Percentiles rank a stretch among this genome's conserved stretches.
These are phyloP conservation scores for Aspergillus fijiensis DNA, from an alignment of 2,329 filamentous ascomycete genomes.

Conservation along the genomic window DNA sequence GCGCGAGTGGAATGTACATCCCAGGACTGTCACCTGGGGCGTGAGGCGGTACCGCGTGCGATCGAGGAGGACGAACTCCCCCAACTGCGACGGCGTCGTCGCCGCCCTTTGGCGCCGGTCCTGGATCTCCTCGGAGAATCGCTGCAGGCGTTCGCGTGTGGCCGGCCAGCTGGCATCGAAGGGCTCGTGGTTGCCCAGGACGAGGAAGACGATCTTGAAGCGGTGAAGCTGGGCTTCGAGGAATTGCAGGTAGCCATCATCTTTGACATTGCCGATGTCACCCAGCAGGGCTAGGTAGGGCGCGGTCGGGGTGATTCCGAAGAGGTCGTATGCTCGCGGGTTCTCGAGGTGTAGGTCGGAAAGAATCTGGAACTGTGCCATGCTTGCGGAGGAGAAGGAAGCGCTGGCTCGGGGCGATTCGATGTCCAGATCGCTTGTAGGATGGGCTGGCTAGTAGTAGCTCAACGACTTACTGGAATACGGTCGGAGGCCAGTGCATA, in stretches of 20 bases:
- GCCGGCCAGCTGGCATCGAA: slow-evolving; percentile 40
- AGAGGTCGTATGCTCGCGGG: slow-evolving; percentile 52
- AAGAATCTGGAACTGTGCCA: slow-evolving; percentile 47
- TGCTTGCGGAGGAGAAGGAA: slow-evolving; percentile 5
- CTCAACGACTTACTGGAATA: too few relatives aligned
- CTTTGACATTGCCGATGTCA: slow-evolving; percentile 54
- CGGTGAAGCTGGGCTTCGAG: slow-evolving; percentile 49
- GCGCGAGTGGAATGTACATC: slow-evolving; percentile 53
- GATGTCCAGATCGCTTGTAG: not conserved
- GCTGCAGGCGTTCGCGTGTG: slow-evolving; percentile 20
- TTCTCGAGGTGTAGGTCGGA: slow-evolving; percentile 60
- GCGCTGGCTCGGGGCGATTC: not conserved
- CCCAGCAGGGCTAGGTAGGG: slow-evolving; percentile 57
- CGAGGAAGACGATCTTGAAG: slow-evolving; percentile 53
- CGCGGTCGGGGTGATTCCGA: slow-evolving; percentile 49
- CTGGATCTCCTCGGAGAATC: slow-evolving; percentile 27
- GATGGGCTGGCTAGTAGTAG: not conserved
- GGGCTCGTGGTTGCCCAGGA: slow-evolving; percentile 59
- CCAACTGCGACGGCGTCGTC: slow-evolving; percentile 12
- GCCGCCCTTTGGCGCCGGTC: not conserved
- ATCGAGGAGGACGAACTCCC: slow-evolving; percentile 45
- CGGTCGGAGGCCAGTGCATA: not conserved
- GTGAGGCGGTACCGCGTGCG: slow-evolving; percentile 41
- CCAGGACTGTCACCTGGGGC: slow-evolving; percentile 41
- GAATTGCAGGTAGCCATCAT: slow-evolving; percentile 49